Base-by-base conservation (phyloP, 371 early-diverging fungal genomes). In the Lichtheimia hyalospora region DNA sequence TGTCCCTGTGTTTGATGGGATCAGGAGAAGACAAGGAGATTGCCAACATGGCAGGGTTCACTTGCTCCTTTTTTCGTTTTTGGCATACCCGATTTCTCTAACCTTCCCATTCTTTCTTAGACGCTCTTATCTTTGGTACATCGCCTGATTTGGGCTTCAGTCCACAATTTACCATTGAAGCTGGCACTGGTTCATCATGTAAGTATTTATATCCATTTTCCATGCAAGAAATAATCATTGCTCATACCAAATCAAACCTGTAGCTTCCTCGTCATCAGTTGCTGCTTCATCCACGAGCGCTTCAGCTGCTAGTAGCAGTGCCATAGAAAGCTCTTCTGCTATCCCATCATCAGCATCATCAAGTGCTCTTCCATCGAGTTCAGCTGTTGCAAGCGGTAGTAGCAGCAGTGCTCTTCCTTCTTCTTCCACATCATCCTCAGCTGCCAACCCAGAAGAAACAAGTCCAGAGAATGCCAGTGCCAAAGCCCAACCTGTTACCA, bases 81-180 rank as follows among this genome's bases (percentile, higher is more conserved):
- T 25, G 25, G 25, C 25, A 21, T 55, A 21, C 13, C 23, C 46
- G 16, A 10, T n/a, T 21, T 46, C 46, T 34, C 46, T 46, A 21
- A 8, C 15, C 46, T 62, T 58, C 34, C 14, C 16, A 27, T 52
- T 1, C 14, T 55, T 42, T 44, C 28, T 5, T 52, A 69, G 69
- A 71, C 42, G 72, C 72, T 41, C 60, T 71, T 41, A 62, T 61
- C 23, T 58, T 71, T 27, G 72, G 72, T 23, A 49, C 52, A 18
- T 67, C 72, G 21, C 72, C 72, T 57, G 59, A 68, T 48, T 28
- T 71, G 21, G 62, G 66, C 49, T 71, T 50, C 58, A 57, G 67
- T 39, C 67, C 67, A 34, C 68, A 61, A 20, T 68, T 71, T 48
- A 58, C 63, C 55, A 65, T 71, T 57, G 16, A 62, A 34, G 66